Base-by-base conservation (phyloP, 2,329 filamentous ascomycete species). In the Penicillium paneum region DNA sequence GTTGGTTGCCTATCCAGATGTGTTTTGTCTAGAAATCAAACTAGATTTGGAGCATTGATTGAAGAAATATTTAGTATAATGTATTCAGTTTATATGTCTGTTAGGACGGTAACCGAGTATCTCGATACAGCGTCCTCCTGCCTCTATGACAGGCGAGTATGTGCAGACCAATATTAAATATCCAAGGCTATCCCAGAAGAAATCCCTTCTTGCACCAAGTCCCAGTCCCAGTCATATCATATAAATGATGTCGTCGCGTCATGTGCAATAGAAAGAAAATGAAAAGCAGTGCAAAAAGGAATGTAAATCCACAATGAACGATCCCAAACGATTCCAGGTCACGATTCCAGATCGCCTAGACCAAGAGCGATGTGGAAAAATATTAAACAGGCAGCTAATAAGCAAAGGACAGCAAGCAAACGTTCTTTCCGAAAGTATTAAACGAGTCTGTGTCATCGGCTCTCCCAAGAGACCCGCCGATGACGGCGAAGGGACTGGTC, bases 391-490 rank as follows among this genome's bases (percentile, higher is more conserved):
- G 19, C 11, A 41, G 32, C 28, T 19, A 12, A 38, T 31, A 31
- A 32, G 38, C 17, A 41, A 29, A 10, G 4, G 13, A 21, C 7
- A 32, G 12, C 21, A 35, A 28, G 46, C 28, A 47, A 39, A 11
- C 8, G 11, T 31, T 26, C 39, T 21, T 45, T 21, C 13, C 13
- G 32, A 13, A 21, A 13, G 43, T 11, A 28, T 19, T 10, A 28
- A 34, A 31, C 5, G 19, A 32, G 11, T 29, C 15, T 19, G 11
- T 17, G 29, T 64, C 50, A 69, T 19, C 56, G 61, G 35, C 64
- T 70, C 55, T 68, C 64, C 64, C 64, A 69, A 5, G 65, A 71
- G n/a, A 57, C 49, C 48, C 65, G 55, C 21, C 64, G 48, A 28
- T 59, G 61, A 32, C 61, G 60, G 45, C 60, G 63, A 39, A 66